Conservation (phyloP, 768 basidiomycete species). For the Pholiota molesta region DNA sequence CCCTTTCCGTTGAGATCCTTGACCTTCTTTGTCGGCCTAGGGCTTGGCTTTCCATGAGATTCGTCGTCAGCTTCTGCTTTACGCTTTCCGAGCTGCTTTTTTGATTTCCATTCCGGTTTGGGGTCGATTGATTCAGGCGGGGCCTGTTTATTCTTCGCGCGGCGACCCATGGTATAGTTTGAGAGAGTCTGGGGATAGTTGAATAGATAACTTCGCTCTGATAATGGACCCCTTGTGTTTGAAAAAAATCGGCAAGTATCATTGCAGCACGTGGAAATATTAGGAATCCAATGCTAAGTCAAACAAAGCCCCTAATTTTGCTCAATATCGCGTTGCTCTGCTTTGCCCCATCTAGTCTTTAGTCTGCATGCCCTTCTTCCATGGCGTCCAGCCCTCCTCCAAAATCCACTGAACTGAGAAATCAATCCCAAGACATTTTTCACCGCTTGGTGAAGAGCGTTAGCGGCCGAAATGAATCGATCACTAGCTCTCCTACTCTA, state of each 20-base stretch:
- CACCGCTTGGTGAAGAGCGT: conserved; percentile 16
- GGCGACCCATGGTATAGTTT: conserved; percentile 67
- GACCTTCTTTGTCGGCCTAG: conserved; percentile 47
- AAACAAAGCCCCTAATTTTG: conserved; percentile 5
- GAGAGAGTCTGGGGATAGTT: neutral
- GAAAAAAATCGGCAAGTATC: conserved; percentile 16
- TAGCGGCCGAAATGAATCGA: conserved; percentile 10
- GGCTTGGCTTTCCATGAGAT: conserved; percentile 32
- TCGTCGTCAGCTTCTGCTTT: conserved; percentile 53
- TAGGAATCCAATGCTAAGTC: neutral
- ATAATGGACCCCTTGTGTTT: conserved; percentile 5
- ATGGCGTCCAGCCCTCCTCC: conserved; percentile 14
- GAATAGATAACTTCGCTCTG: conserved; percentile 3
- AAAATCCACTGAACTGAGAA: conserved; percentile 4
- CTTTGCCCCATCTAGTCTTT: conserved; percentile 4
- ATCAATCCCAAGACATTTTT: conserved; percentile 8
- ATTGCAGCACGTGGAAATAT: conserved; percentile 11
- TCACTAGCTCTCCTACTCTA: neutral
- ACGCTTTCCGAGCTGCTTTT: conserved; percentile 69
- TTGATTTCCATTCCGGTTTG: conserved; percentile 42
- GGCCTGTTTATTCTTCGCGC: conserved; percentile 83
- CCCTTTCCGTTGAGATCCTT: conserved; percentile 45
- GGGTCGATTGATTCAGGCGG: conserved; percentile 62
- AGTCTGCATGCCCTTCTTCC: conserved; percentile 1
- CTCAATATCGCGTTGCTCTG: neutral